Conservation (phyloP, 1,139 yeast genomes). For the Candida buenavistaensis region DNA sequence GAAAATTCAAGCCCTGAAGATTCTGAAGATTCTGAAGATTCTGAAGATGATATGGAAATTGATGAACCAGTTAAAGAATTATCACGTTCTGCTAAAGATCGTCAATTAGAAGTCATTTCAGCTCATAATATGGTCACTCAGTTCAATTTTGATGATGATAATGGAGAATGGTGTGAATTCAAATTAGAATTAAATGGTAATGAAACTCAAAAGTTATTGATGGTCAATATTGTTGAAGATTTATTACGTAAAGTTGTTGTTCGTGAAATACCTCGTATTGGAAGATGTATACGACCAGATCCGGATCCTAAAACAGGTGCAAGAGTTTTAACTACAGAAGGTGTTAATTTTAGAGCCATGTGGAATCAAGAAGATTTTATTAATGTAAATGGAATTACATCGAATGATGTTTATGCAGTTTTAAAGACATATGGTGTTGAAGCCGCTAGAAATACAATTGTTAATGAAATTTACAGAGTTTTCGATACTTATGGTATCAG, state of each 20-base stretch:
- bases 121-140: constrained; percentile 70
- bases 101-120: constrained; percentile 80
- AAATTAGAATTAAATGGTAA: constrained; percentile 75
- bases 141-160: constrained; percentile 85
- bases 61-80: constrained; percentile 20
- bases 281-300: constrained; percentile 88
- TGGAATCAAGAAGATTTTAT: constrained; percentile 96
- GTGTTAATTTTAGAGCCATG: constrained; percentile 96
- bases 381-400: constrained; percentile 81
- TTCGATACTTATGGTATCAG: constrained; percentile 95
- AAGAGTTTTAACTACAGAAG: constrained; percentile 89
- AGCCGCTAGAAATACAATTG: constrained; percentile 97
- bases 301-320: constrained; percentile 52
- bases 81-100: constrained; percentile 68
- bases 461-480: constrained; percentile 91
- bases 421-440: constrained; percentile 95
- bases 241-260: constrained; percentile 89
- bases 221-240: constrained; percentile 95
- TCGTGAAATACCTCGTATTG: constrained; percentile 87
- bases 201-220: constrained; percentile 86
- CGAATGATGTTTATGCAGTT: constrained; percentile 92
- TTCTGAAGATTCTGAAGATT: constrained; percentile 23
- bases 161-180: constrained; percentile 93
- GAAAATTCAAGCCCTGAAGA: constrained; percentile 25
- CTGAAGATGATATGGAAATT: constrained; percentile 24